phyloP scores from a whole-genome alignment of 1,139 yeast genomes.

The Hyphopichia pseudoburtonii region DNA sequence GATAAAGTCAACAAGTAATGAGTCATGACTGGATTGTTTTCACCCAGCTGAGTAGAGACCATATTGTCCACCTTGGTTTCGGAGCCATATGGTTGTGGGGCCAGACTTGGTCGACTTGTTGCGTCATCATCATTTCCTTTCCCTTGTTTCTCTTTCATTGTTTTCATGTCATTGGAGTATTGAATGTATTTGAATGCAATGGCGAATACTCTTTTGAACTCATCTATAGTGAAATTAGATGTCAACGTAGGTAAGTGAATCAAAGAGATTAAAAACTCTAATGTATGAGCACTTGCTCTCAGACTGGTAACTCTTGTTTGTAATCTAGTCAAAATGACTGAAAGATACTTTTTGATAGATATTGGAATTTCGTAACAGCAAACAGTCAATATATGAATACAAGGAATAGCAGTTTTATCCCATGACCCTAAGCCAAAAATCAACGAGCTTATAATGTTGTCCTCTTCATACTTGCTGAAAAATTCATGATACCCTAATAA shows the following conservation, averaged over 20 bases:
- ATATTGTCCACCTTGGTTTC: constrained; percentile 42
- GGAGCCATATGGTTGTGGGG: constrained; percentile 35
- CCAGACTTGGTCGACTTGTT: not conserved
- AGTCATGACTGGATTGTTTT: constrained; percentile 49
- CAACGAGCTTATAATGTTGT: constrained; percentile 64
- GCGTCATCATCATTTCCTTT: not conserved
- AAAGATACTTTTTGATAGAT: constrained; percentile 66
- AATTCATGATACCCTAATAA: constrained; percentile 63
- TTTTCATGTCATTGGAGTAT: constrained; percentile 57
- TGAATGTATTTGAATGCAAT: constrained; percentile 80
- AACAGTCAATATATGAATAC: constrained; percentile 71
- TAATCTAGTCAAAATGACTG: constrained; percentile 63
- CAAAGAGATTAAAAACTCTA: constrained; percentile 70
- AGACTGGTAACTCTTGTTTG: constrained; percentile 75
- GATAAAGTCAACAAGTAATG: constrained; percentile 66
- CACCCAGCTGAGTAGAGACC: constrained; percentile 49
- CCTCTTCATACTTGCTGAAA: constrained; percentile 65
- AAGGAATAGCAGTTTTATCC: constrained; percentile 78
- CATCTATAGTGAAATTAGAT: constrained; percentile 73
- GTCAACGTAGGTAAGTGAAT: constrained; percentile 68
- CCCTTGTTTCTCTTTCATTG: constrained; percentile 15
- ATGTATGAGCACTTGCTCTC: constrained; percentile 68
- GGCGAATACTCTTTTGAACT: constrained; percentile 77
- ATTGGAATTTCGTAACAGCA: constrained; percentile 81
- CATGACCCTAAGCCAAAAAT: constrained; percentile 68